phyloP scores from a whole-genome alignment of 192 early-diverging fungal genomes.

The Coemansia biformis region DNA sequence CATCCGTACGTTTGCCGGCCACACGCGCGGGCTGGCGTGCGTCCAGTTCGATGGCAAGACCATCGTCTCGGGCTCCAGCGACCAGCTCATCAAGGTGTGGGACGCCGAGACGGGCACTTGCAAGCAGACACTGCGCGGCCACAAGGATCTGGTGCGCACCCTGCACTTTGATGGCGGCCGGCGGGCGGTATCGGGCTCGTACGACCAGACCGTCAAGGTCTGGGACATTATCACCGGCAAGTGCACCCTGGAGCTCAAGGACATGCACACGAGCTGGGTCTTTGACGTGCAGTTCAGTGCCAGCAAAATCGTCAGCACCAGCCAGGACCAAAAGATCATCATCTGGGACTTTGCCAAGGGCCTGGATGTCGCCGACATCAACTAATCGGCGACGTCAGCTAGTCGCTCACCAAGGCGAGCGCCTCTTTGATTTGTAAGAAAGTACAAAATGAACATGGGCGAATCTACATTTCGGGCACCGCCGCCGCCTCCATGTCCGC shows the following conservation, averaged over 20 bases:
- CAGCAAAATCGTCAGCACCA: conserved; percentile 71
- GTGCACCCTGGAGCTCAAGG: conserved; percentile 64
- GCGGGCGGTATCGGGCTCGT: conserved; percentile 82
- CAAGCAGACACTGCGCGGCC: conserved; percentile 57
- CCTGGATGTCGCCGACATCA: conserved; percentile 33
- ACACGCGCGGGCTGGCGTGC: conserved; percentile 73
- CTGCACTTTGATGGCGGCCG: conserved; percentile 72
- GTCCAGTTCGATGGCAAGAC: conserved; percentile 76
- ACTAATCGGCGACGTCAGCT: conserved; percentile 4
- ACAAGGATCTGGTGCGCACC: conserved; percentile 76
- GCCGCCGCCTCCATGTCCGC: not conserved
- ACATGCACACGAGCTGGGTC: conserved; percentile 87
- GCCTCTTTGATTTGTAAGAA: not conserved
- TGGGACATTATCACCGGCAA: conserved; percentile 85
- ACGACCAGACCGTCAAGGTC: conserved; percentile 90
- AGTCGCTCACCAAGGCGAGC: too few species aligned
- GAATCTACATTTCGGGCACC: not conserved
- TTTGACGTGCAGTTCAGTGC: conserved; percentile 90
- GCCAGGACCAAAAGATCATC: conserved; percentile 59
- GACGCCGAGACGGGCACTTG: conserved; percentile 63
- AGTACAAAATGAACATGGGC: not conserved
- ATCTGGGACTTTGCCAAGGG: conserved; percentile 54
- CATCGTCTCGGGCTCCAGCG: conserved; percentile 77
- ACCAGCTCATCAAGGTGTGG: conserved; percentile 81
- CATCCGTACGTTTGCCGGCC: conserved; percentile 72